These are phyloP conservation scores for Gamsiella multidivaricata DNA, from an alignment of 192 early-diverging fungal genomes.

Conservation along the genomic window DNA sequence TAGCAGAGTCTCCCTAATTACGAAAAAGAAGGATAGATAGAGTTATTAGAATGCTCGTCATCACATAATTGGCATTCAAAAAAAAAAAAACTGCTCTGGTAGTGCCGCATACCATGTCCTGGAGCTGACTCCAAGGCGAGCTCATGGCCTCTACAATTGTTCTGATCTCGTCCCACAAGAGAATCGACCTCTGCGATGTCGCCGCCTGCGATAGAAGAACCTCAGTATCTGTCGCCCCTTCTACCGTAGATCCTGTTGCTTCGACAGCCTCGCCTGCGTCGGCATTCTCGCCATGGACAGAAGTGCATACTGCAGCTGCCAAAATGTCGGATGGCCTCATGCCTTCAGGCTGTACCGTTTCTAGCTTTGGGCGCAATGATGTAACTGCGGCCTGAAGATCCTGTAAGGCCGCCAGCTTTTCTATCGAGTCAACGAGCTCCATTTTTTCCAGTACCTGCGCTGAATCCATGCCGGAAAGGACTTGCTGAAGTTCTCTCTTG, in stretches of 20 bases:
- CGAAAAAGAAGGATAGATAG: background rate
- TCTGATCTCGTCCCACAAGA: constrained; percentile 30
- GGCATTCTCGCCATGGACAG: background rate
- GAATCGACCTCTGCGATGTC: constrained; percentile 28
- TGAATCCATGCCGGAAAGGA: background rate
- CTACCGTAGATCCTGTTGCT: background rate
- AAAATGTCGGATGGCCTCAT: constrained; percentile 26
- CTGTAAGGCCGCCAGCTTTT: background rate
- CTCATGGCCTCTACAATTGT: constrained; percentile 5
- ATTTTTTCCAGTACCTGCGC: background rate
- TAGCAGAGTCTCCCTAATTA: constrained; percentile 3
- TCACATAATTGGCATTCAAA: background rate
- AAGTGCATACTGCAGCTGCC: background rate
- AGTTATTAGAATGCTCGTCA: background rate
- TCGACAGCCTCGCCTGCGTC: background rate
- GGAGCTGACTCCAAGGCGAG: background rate
- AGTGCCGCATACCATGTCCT: background rate
- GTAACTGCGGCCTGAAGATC: constrained; percentile 11
- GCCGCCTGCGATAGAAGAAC: constrained; percentile 18
- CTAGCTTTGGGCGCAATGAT: constrained; percentile 20
- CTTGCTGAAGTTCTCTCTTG: background rate
- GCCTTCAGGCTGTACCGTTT: constrained; percentile 26
- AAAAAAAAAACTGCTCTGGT: background rate
- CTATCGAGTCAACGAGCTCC: background rate
- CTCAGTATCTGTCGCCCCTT: constrained; percentile 1